phyloP scores from a whole-genome alignment of 495 filamentous ascomycete species.

The Bacidia rubella region DNA sequence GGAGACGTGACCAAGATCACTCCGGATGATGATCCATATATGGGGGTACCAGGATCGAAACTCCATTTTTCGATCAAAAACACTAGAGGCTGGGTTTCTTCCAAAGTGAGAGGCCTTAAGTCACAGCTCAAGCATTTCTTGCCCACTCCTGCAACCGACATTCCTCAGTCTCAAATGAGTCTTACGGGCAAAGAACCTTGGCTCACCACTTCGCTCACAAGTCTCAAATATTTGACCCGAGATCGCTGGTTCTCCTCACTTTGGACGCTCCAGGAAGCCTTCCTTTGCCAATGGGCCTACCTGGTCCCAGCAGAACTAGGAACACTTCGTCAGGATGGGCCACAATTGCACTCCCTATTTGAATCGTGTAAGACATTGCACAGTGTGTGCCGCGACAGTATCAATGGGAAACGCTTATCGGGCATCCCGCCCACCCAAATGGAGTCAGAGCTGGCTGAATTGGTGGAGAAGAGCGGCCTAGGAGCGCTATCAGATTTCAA shows the following conservation, averaged over 20 bases:
- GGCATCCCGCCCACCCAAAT: too few species aligned
- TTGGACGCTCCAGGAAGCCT: conserved; percentile 11
- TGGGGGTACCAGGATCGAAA: background rate
- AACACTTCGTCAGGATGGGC: background rate
- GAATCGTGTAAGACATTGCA: background rate
- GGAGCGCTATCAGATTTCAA: background rate
- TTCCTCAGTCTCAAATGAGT: too few species aligned
- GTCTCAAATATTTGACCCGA: background rate
- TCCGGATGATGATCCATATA: background rate
- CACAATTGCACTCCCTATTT: background rate
- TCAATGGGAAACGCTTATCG: background rate
- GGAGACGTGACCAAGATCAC: background rate
- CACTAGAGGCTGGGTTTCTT: background rate
- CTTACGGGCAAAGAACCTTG: background rate
- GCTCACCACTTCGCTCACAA: background rate
- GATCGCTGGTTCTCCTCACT: conserved; percentile 12
- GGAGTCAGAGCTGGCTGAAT: background rate
- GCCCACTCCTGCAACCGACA: too few species aligned
- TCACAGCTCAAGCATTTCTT: too few species aligned
- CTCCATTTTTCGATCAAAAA: too few species aligned
- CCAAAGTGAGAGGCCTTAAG: background rate
- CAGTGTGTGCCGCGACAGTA: background rate
- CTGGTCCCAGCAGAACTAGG: background rate
- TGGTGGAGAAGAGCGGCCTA: background rate
- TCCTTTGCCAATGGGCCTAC: conserved; percentile 2